These are phyloP conservation scores for Blastomyces parvus DNA, from an alignment of 2,329 filamentous ascomycete species.

Conservation along the genomic window DNA sequence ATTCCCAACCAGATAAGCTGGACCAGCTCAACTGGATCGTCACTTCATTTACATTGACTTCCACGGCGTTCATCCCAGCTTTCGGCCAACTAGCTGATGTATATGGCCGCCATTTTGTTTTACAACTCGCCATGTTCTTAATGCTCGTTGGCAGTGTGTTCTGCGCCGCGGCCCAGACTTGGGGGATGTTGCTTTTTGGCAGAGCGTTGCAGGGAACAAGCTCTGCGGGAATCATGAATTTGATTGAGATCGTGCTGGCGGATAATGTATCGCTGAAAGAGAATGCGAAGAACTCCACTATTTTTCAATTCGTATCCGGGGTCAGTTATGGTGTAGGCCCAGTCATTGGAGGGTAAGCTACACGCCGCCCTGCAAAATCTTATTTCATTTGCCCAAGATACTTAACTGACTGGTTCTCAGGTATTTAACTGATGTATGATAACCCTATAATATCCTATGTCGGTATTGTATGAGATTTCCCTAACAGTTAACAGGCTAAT, in stretches of 20 bases:
- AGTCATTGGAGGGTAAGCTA: slow-evolving; percentile 45
- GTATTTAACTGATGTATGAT: slow-evolving; percentile 26
- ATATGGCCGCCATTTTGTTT: slow-evolving; percentile 51
- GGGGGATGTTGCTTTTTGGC: slow-evolving; percentile 53
- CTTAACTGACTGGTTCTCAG: slow-evolving; percentile 11
- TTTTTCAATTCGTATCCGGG: slow-evolving; percentile 52
- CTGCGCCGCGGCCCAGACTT: slow-evolving; percentile 49
- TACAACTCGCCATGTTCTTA: slow-evolving; percentile 49
- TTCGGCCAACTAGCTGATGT: slow-evolving; percentile 57
- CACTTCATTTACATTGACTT: slow-evolving; percentile 58
- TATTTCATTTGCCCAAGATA: background rate
- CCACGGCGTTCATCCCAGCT: slow-evolving; percentile 57
- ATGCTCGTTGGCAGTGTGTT: slow-evolving; percentile 54
- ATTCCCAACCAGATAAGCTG: slow-evolving; percentile 35
- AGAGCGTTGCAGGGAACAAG: slow-evolving; percentile 54
- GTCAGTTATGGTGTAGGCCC: slow-evolving; percentile 53
- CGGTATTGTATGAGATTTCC: slow-evolving; percentile 26
- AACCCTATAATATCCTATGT: background rate
- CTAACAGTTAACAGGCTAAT: slow-evolving; percentile 40
- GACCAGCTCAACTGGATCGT: slow-evolving; percentile 60
- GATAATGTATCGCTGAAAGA: slow-evolving; percentile 55
- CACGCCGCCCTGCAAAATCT: background rate
- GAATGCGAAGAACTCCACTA: slow-evolving; percentile 53
- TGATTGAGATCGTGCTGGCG: slow-evolving; percentile 54
- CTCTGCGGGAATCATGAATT: slow-evolving; percentile 52